A percentile compares a stretch with the other conserved stretches of the same genome.
phyloP scores from a whole-genome alignment of 139 green algal species.

The Cymbomonas tetramitiformis region DNA sequence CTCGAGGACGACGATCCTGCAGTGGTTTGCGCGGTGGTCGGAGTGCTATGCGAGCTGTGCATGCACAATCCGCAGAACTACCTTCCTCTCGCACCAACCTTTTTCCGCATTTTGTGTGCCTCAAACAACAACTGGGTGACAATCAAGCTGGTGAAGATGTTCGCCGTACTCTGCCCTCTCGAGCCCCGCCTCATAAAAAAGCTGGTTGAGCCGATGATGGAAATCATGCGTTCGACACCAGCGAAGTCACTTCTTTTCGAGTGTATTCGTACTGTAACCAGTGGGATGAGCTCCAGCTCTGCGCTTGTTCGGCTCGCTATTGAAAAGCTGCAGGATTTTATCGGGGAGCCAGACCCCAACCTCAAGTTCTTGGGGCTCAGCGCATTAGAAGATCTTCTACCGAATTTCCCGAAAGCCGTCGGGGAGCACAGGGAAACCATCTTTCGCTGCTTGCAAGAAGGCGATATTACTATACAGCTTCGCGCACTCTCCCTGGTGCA shows the following conservation, averaged over 20 bases:
- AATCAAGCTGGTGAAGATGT: constrained; percentile 42
- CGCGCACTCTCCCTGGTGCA: constrained; percentile 9
- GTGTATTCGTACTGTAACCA: constrained; percentile 26
- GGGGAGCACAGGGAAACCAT: constrained; percentile 13
- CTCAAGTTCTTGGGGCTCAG: constrained; percentile 27
- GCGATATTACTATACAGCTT: constrained; percentile 16
- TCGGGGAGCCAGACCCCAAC: constrained; percentile 31
- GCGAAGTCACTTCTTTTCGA: constrained; percentile 37
- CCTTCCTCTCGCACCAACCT: constrained; percentile 30
- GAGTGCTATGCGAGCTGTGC: constrained; percentile 29
- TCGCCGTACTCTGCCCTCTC: constrained; percentile 28
- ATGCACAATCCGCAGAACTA: constrained; percentile 29
- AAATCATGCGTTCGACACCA: constrained; percentile 27
- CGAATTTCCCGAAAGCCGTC: constrained; percentile 10
- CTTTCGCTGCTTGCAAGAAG: constrained; percentile 10
- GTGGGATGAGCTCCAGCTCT: constrained; percentile 16
- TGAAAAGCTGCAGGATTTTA: constrained; percentile 20
- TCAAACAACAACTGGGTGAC: constrained; percentile 31
- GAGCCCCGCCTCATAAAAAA: constrained; percentile 34
- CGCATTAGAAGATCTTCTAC: constrained; percentile 11
- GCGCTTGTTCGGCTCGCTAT: constrained; percentile 13
- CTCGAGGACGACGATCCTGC: constrained; percentile 28
- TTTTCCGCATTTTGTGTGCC: constrained; percentile 30
- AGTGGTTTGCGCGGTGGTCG: constrained; percentile 28
- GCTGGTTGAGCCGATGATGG: constrained; percentile 23